Conservation (phyloP, 2,329 filamentous ascomycete genomes). For the Fusarium albosuccineum region DNA sequence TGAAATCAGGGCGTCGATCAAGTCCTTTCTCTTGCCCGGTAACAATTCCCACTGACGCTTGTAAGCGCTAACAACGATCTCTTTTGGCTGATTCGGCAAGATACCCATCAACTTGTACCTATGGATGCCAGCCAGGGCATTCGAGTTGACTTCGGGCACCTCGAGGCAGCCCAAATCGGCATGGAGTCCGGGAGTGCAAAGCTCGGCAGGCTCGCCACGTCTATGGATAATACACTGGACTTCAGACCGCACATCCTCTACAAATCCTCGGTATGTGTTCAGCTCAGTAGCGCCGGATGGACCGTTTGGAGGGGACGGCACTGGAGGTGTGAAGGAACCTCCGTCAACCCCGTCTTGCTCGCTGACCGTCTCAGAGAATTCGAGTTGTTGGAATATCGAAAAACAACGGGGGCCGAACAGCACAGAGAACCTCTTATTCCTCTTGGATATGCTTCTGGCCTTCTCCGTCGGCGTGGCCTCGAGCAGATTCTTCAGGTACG, state of each 20-base stretch:
- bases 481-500: conserved; percentile 65
- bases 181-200: conserved; percentile 51
- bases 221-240: conserved; percentile 59
- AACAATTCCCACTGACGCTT: conserved; percentile 56
- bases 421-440: conserved; percentile 69
- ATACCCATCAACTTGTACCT: conserved; percentile 55
- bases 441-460: conserved; percentile 63
- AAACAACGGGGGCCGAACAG: conserved; percentile 66
- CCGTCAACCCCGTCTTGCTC: conserved; percentile 57
- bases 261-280: conserved; percentile 60
- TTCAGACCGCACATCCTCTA: conserved; percentile 64
- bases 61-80: conserved; percentile 56
- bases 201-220: conserved; percentile 50
- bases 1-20: conserved; percentile 51
- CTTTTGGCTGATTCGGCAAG: conserved; percentile 52
- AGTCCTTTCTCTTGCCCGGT: conserved; percentile 46
- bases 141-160: conserved; percentile 43
- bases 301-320: conserved; percentile 50
- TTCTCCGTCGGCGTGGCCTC: conserved; percentile 52
- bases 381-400: conserved; percentile 62
- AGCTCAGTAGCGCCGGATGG: conserved; percentile 53
- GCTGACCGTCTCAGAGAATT: conserved; percentile 59
- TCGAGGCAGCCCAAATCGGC: conserved; percentile 50
- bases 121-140: conserved; percentile 48
- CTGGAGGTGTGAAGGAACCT: conserved; percentile 53